Conservation (phyloP, 2,329 filamentous ascomycete species). For the Colletotrichum lindemuthianum region DNA sequence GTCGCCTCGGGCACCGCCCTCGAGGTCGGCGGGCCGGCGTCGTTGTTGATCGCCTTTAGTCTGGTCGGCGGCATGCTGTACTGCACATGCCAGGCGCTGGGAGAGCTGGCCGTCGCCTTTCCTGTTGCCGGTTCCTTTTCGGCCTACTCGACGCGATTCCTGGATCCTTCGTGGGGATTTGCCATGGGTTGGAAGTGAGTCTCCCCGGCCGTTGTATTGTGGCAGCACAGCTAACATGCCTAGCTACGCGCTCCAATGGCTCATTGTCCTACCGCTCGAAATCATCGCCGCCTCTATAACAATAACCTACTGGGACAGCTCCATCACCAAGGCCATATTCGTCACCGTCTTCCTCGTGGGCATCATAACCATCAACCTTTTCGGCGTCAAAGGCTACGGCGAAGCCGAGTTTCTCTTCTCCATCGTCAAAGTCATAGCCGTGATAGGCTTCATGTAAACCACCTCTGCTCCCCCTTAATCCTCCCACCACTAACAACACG, state of each 20-base stretch:
- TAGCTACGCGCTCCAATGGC: conserved; percentile 88
- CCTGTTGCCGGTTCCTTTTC: conserved; percentile 94
- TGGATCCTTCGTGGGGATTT: conserved; percentile 95
- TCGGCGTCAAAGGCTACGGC: conserved; percentile 88
- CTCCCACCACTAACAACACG: neutral
- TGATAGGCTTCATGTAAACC: conserved; percentile 86
- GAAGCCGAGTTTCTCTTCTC: conserved; percentile 91
- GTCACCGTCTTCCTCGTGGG: conserved; percentile 82
- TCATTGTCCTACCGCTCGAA: conserved; percentile 84
- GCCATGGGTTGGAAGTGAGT: conserved; percentile 93
- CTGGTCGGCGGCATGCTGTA: conserved; percentile 90
- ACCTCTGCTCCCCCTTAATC: conserved; percentile 31
- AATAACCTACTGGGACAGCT: conserved; percentile 79
- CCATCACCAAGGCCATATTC: conserved; percentile 76
- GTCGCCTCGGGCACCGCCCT: conserved; percentile 82
- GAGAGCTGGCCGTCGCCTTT: conserved; percentile 90
- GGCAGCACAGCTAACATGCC: neutral
- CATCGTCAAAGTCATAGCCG: conserved; percentile 84
- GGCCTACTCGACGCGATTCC: conserved; percentile 88
- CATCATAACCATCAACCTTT: conserved; percentile 86
- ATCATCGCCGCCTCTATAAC: conserved; percentile 89
- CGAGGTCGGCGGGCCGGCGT: conserved; percentile 78
- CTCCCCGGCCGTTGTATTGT: neutral
- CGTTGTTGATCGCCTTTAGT: conserved; percentile 79
- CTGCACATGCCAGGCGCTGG: conserved; percentile 90